Evolutionary conservation across 768 basidiomycete species (phyloP).

Genomic region (Phanerodontia chrysosporium): DNA sequence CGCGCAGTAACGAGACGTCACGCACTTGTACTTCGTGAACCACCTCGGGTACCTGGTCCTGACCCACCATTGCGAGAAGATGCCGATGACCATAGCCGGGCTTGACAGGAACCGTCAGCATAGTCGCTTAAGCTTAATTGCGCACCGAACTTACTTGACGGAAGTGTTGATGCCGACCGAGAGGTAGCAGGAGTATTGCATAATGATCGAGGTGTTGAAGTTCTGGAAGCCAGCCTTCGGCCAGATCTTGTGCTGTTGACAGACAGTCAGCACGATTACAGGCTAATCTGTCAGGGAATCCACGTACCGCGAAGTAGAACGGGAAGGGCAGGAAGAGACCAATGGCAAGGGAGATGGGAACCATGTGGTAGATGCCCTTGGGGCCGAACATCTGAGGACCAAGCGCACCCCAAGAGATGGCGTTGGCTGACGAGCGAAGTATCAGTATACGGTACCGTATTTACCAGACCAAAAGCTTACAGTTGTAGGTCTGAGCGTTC

Average conservation of each 20-base stretch:
- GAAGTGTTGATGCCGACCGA: conserved; percentile 56
- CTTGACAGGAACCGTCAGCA: neutral
- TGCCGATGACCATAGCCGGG: conserved; percentile 38
- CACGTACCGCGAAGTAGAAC: conserved; percentile 41
- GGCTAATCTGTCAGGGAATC: neutral
- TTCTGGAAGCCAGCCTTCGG: conserved; percentile 45
- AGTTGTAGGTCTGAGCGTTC: conserved; percentile 48
- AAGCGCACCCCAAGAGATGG: conserved; percentile 56
- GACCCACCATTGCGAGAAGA: conserved; percentile 45
- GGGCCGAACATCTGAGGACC: conserved; percentile 21
- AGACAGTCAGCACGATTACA: neutral
- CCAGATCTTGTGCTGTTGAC: conserved; percentile 34
- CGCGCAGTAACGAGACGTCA: neutral
- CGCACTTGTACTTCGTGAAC: conserved; percentile 35
- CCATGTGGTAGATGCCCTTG: conserved; percentile 12
- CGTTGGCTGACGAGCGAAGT: conserved; percentile 21
- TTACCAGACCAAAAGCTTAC: conserved; percentile 20
- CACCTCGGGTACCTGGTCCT: conserved; percentile 33
- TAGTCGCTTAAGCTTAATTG: no score
- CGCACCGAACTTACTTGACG: conserved; percentile 30
- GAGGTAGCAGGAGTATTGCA: conserved; percentile 37
- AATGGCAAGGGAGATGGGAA: conserved; percentile 39
- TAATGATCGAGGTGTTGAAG: conserved; percentile 45
- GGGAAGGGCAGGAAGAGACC: conserved; percentile 52
- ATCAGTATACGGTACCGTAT: neutral